Evolutionary conservation across 2,329 filamentous ascomycete species (phyloP), one percentile per base, ranked within the genome.

Genomic region (Penicillium sp.): DNA sequence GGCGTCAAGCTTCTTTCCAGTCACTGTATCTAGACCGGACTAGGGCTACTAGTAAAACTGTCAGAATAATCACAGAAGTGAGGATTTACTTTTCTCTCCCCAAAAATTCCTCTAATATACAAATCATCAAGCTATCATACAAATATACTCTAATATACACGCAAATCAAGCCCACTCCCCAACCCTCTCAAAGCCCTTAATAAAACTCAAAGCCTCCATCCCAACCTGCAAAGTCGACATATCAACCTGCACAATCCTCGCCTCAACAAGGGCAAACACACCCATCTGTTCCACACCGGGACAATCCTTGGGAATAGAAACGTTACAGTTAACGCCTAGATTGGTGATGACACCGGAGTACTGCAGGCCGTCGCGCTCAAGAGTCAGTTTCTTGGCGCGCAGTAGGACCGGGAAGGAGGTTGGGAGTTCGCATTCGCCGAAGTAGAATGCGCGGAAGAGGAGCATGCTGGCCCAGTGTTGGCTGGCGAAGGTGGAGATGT

Each of bases 361-460:
- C 8, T 66, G 62, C 1, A 61, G 63, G 5, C 63, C 68, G 14
- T 65, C 58, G 36, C 65, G 43, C 6, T 60, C 47, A 11, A 62
- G 64, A 6, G 52, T 54, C n/a, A 51, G 49, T 26, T 63, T 66
- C 4, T 64, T 64, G 19, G 64, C 64, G 53, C 67, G 71, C 21
- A 75, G 64, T 21, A 71, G 45, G 55, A 68, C 75, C 23, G 69
- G 63, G 57, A 82, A 79, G 0, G 75, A 78, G 14, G 77, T 66
- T 1, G 84, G 83, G 4, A 86, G 68, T 1, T 69, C 48, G 10
- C 77, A 78, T 62, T 86, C 80, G 9, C 74, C 73, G 66, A 82
- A 85, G 63, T 84, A 78, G 62, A 81, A 79, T 13, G 83, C 83
- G 39, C 85, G 82, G 71, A 82, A 81, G 34, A 87, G 72, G 2